Evolutionary conservation across 768 basidiomycete genomes (phyloP), one percentile per base, ranked within the genome.

Genomic region (Termitomyces sp.): DNA sequence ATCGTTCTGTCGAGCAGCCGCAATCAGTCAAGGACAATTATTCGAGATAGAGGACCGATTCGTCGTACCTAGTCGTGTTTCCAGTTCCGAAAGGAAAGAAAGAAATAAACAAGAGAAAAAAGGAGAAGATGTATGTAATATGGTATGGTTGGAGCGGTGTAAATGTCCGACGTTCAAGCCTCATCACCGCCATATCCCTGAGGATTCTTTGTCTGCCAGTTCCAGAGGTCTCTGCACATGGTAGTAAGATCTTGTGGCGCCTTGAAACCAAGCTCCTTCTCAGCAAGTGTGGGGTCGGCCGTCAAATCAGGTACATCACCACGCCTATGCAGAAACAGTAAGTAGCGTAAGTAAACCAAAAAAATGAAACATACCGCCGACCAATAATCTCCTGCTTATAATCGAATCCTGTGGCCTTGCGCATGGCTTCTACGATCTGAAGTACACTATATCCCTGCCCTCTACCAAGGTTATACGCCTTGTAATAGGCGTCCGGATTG

Each of bases 151-250:
- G 12, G 18, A 9, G 12, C 18, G 18, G 27, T 20, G 6, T 12
- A 31, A 27, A 18, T 9, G 18, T 48, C n/a, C 24, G 50, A 36
- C 6, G 18, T 30, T 61, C 30, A 55, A 46, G 27, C 55, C 27
- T 57, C 31, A 13, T 52, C 54, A 36, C 48, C 39, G 20, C 54
- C 68, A 62, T 91, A 97, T 3, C 95, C 95, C 33, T 82, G 69
- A 7, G 91, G 92, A 67, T 97, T 92, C 72, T 86, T 91, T n/a
- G 85, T 86, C 77, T 98, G 96, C 93, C 95, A 99, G 76, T 95
- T 95, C 97, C 97, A 98, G 66, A 97, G 78, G 73, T 99, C 97
- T 57, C 84, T 79, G 73, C 97, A 98, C 93, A 98, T 98, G 57
- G 87, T 87, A 62, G 94, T 88, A 47, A 99, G 80, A 65, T 86